These are phyloP conservation scores for Fusarium protoensiforme DNA, from an alignment of 2,329 filamentous ascomycete species.

Conservation along the genomic window DNA sequence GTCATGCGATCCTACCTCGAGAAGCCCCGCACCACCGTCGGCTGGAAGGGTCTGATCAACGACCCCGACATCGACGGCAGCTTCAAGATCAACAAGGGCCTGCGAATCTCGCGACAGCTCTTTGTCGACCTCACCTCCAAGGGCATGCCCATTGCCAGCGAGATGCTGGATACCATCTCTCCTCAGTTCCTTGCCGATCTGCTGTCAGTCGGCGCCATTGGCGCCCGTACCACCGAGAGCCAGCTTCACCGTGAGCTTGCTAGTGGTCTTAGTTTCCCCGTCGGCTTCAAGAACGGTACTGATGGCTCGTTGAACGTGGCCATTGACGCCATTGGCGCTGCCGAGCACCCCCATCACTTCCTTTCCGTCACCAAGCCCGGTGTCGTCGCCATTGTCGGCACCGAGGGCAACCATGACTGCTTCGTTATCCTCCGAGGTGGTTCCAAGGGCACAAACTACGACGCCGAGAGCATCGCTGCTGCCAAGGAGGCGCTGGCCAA, in stretches of 20 bases:
- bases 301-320: constrained; percentile 91
- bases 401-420: constrained; percentile 94
- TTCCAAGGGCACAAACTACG: constrained; percentile 93
- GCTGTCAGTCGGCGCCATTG: constrained; percentile 90
- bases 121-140: constrained; percentile 91
- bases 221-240: constrained; percentile 95
- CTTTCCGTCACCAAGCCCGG: constrained; percentile 97
- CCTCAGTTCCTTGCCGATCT: constrained; percentile 96
- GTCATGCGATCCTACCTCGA: constrained; percentile 99
- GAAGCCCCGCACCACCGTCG: constrained; percentile 97
- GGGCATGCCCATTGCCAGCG: constrained; percentile 95
- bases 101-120: constrained; percentile 86
- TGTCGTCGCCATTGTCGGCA: constrained; percentile 93
- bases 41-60: constrained; percentile 99
- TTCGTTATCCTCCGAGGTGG: constrained; percentile 96
- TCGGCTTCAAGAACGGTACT: constrained; percentile 99
- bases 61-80: constrained; percentile 98
- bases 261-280: constrained; percentile 93
- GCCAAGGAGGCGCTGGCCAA: constrained; percentile 83
- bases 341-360: constrained; percentile 94
- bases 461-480: constrained; percentile 83
- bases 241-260: constrained; percentile 96
- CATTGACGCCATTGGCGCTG: constrained; percentile 94
- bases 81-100: constrained; percentile 98
- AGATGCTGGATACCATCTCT: constrained; percentile 98